Base-by-base conservation (phyloP, 371 early-diverging fungal species). In the Blakeslea trispora region DNA sequence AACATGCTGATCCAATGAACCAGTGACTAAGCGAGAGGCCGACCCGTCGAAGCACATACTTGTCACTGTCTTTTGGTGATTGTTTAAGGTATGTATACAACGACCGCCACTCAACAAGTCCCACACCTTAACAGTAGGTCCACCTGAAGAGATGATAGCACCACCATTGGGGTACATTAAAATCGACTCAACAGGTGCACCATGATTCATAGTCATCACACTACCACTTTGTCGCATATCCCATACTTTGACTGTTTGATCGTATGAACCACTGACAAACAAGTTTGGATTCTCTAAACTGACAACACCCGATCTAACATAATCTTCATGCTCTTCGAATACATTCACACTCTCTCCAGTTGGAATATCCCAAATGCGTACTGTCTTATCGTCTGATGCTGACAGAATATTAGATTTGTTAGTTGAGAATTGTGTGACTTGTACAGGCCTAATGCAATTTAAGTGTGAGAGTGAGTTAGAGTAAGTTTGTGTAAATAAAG, bases 21-120 rank as follows among this genome's bases (percentile, higher is more conserved):
- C 97, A 1, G 94, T 88, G 39, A 97, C 74, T 50, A 98, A 76
- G 15, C 92, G 81, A 9, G 89, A 82, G 48, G 81, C 79, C 10
- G 81, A 72, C 44, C 85, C 84, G 76, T 96, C 92, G 53, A 97
- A 84, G 52, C 85, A 81, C 78, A 96, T 63, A 45, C 87, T 83
- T 6, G 96, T 98, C 57, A 97, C 86, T 11, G 94, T 93, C 83
- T 98, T 98, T 80, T 95, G 94, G 68, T 94, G 94, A 72, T 93
- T 95, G 46, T 84, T 83, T 37, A 96, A 62, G 14, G 85, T 74
- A 35, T 89, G 86, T 61, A 94, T 69, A 32, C 77, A 71, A 39
- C 88, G 79, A 41, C 97, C 94, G 46, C 94, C 94, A 56, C 84
- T 79, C 45, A 94, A 73, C 37, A 92, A 69, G 70, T 98, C 97